A percentile compares a stretch with the other conserved stretches of the same genome.
Evolutionary conservation across 2,329 filamentous ascomycete genomes (phyloP).

Genomic region (Ophiostoma ips): DNA sequence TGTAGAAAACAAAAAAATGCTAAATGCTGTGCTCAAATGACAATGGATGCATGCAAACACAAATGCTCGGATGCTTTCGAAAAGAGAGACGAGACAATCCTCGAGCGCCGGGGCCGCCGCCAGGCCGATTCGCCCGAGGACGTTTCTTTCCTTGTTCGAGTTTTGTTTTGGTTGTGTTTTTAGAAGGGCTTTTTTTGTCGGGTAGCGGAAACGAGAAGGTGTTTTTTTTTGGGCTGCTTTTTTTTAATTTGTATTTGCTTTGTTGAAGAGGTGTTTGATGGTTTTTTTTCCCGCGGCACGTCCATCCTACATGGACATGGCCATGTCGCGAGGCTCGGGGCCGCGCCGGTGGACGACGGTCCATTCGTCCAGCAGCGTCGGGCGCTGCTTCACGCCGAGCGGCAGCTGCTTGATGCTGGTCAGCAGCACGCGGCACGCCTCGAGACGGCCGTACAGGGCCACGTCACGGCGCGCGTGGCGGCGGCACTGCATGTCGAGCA

Average conservation of each 20-base stretch:
- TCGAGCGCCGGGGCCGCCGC: neutral
- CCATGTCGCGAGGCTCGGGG: conserved; percentile 12
- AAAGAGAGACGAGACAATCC: neutral
- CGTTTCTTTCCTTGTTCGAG: neutral
- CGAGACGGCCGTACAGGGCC: conserved; percentile 20
- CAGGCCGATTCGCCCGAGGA: neutral
- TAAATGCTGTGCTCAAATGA: neutral
- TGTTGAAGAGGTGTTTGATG: no score
- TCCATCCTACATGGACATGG: conserved; percentile 5
- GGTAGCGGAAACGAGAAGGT: neutral
- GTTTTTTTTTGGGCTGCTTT: conserved; percentile 1
- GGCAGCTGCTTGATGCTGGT: conserved; percentile 19
- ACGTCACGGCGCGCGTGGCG: conserved; percentile 16
- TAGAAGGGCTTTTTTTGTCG: neutral
- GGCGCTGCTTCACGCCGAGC: conserved; percentile 16
- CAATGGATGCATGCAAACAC: neutral
- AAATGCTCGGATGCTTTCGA: neutral
- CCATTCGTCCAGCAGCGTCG: conserved; percentile 15
- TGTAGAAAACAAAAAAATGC: neutral
- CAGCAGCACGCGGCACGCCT: conserved; percentile 20
- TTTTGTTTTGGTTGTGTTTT: no score
- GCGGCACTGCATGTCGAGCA: conserved; percentile 15
- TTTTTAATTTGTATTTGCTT: neutral
- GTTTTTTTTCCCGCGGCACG: no score
- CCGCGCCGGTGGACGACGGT: conserved; percentile 9